Evolutionary conservation across 371 early-diverging fungal species (phyloP).

Genomic region (Mucor sp.): DNA sequence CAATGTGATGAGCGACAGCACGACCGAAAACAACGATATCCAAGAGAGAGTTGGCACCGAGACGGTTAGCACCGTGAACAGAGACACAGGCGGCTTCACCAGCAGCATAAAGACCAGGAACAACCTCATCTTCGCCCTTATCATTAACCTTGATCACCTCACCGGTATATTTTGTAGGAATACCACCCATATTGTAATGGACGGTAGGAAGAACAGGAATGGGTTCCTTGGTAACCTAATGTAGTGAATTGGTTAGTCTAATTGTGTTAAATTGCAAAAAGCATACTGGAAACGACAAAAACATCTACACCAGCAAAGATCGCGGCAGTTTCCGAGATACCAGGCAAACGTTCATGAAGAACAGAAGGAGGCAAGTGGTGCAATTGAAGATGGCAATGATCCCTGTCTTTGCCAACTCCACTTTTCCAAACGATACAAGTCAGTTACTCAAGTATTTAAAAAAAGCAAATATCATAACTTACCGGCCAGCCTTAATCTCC

Average conservation of each 20-base stretch:
- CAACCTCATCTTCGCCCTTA: constrained; percentile 78
- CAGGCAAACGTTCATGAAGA: constrained; percentile 93
- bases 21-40: constrained; percentile 98
- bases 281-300: too few species aligned
- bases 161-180: constrained; percentile 96
- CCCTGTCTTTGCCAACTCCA: constrained; percentile 95
- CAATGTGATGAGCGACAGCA: constrained; percentile 94
- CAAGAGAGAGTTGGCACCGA: constrained; percentile 97
- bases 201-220: constrained; percentile 99
- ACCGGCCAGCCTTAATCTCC: constrained; percentile 98
- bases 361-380: constrained; percentile 94
- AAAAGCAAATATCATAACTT: too few species aligned
- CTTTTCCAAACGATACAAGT: too few species aligned
- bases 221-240: constrained; percentile 90
- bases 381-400: constrained; percentile 96
- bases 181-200: constrained; percentile 99
- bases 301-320: constrained; percentile 98
- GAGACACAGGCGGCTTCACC: constrained; percentile 94
- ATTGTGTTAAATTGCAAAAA: too few species aligned
- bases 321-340: constrained; percentile 97
- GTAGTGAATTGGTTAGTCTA: too few species aligned
- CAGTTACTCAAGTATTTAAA: too few species aligned
- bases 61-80: constrained; percentile 97
- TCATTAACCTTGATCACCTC: constrained; percentile 83
- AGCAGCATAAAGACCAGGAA: constrained; percentile 94